phyloP scores from a whole-genome alignment of 345 rosid species.

The Erodium maritimum region DNA sequence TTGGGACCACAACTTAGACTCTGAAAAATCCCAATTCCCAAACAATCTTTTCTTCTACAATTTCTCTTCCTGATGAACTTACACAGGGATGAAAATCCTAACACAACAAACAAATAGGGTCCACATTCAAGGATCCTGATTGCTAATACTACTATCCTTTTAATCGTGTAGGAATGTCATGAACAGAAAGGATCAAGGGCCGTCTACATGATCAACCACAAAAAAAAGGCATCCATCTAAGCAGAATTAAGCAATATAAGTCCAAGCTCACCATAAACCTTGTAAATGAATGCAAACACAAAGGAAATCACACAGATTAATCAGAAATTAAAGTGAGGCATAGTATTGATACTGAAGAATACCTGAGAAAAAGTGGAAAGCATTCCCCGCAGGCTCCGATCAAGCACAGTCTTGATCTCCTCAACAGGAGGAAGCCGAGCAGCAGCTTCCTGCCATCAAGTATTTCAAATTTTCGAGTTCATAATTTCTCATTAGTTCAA shows the following conservation, averaged over 20 bases:
- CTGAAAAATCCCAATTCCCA: background rate
- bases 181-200: too few relatives aligned
- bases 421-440: conserved; percentile 74
- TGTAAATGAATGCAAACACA: background rate
- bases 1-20: background rate
- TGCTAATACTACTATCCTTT: too few relatives aligned
- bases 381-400: conserved; percentile 47
- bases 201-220: too few relatives aligned
- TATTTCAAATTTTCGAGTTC: background rate
- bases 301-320: background rate
- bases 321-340: background rate
- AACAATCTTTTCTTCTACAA: background rate
- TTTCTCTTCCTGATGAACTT: too few relatives aligned
- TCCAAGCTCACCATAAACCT: too few relatives aligned
- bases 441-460: conserved; percentile 52
- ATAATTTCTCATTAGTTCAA: background rate
- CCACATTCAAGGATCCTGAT: too few relatives aligned
- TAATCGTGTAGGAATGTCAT: too few relatives aligned
- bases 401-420: conserved; percentile 60
- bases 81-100: too few relatives aligned
- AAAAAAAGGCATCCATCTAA: too few relatives aligned
- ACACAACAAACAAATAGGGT: too few relatives aligned
- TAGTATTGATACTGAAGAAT: conserved; percentile 6
- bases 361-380: conserved; percentile 87
- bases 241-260: too few relatives aligned